Percentiles rank a stretch among this genome's conserved stretches.
phyloP scores from a whole-genome alignment of 768 basidiomycete species.

The Pulveroboletus sp. region DNA sequence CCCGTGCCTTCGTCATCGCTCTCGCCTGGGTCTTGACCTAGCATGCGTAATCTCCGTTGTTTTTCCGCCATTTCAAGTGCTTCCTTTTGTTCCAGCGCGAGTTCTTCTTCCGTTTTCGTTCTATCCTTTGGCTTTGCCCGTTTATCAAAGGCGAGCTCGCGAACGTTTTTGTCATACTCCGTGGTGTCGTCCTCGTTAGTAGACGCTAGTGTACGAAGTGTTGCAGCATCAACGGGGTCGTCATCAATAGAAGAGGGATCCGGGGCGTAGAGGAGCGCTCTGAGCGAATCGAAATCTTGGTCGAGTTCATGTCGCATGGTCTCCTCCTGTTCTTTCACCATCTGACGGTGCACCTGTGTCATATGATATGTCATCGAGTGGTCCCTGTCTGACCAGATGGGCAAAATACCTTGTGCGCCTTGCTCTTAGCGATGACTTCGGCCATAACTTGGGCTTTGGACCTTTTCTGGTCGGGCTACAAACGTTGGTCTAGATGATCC shows the following conservation, averaged over 20 bases:
- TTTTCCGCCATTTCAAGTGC: constrained; percentile 82
- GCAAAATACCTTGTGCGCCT: constrained; percentile 78
- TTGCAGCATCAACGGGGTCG: constrained; percentile 22
- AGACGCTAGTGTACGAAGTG: not conserved
- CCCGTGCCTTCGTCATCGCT: constrained; percentile 52
- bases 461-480: constrained; percentile 78
- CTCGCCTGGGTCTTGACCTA: constrained; percentile 69
- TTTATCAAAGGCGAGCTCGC: constrained; percentile 88
- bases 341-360: constrained; percentile 77
- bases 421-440: constrained; percentile 96
- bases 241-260: constrained; percentile 43
- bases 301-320: constrained; percentile 85
- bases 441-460: constrained; percentile 96
- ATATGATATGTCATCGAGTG: not conserved
- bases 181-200: constrained; percentile 31
- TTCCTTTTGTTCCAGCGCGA: constrained; percentile 84
- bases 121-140: constrained; percentile 92
- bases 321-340: constrained; percentile 81
- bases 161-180: constrained; percentile 89
- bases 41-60: constrained; percentile 74
- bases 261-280: constrained; percentile 61
- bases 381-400: not conserved
- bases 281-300: constrained; percentile 77
- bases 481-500: not conserved
- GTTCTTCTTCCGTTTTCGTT: constrained; percentile 94